A percentile compares a stretch with the other conserved stretches of the same genome.
Evolutionary conservation across 805 yeast genomes (phyloP).

Genomic region (Wickerhamia fluorescens): DNA sequence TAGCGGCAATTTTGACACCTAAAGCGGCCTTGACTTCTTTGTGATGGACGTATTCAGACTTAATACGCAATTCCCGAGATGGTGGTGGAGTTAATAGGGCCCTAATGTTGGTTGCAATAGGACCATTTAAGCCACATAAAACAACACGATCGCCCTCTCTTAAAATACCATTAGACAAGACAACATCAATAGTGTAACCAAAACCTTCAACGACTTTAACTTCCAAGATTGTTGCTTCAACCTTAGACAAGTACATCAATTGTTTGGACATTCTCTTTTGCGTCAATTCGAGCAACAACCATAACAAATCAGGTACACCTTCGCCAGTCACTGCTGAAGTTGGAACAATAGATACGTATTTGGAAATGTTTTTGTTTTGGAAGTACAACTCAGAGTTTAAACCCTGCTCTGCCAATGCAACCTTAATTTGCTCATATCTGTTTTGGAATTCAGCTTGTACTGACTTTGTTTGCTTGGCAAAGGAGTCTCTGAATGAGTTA

Average conservation of each 20-base stretch:
- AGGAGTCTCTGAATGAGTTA: slow-evolving; percentile 93
- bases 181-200: slow-evolving; percentile 97
- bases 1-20: slow-evolving; percentile 98
- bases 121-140: slow-evolving; percentile 97
- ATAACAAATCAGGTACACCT: slow-evolving; percentile 98
- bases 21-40: slow-evolving; percentile 98
- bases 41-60: slow-evolving; percentile 94
- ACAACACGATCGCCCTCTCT: slow-evolving; percentile 94
- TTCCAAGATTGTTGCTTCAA: slow-evolving; percentile 95
- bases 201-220: slow-evolving; percentile 98
- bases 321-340: slow-evolving; percentile 99
- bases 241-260: slow-evolving; percentile 87
- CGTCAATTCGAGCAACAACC: slow-evolving; percentile 90
- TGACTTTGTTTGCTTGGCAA: slow-evolving; percentile 69
- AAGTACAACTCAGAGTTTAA: slow-evolving; percentile 93
- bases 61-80: slow-evolving; percentile 88
- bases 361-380: slow-evolving; percentile 90
- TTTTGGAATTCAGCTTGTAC: slow-evolving; percentile 91
- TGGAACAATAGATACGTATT: slow-evolving; percentile 93
- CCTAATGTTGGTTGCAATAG: slow-evolving; percentile 91
- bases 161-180: slow-evolving; percentile 91
- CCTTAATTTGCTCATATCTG: slow-evolving; percentile 75
- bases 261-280: slow-evolving; percentile 99
- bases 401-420: slow-evolving; percentile 95
- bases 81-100: slow-evolving; percentile 98